Conservation (phyloP, 306 rosid species). For the Prunus mume region DNA sequence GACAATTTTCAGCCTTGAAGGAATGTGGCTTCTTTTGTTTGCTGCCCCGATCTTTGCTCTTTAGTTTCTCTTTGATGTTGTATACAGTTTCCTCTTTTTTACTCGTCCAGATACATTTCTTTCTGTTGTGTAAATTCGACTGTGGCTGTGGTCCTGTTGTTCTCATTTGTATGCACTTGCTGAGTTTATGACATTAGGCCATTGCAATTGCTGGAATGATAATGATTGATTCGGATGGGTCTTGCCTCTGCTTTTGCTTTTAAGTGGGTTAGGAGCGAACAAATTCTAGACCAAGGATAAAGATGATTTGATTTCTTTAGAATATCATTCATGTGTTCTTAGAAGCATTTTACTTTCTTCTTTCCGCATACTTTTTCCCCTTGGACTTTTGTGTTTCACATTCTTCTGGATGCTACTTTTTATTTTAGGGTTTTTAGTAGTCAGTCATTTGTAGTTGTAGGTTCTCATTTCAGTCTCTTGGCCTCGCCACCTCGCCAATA, state of each 20-base stretch:
- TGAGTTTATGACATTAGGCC: neutral
- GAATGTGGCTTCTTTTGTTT: conserved; percentile 15
- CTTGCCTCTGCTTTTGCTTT: neutral
- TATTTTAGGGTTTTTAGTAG: neutral
- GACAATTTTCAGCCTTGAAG: neutral
- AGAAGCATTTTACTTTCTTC: neutral
- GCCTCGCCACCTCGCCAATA: no score
- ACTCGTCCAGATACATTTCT: neutral
- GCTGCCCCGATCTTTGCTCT: conserved; percentile 26
- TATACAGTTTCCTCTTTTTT: neutral
- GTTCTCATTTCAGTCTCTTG: neutral
- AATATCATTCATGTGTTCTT: neutral
- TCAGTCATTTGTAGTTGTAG: neutral
- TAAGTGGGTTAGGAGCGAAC: neutral
- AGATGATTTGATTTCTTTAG: neutral
- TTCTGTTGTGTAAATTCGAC: neutral
- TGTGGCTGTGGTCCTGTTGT: neutral
- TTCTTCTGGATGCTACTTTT: neutral
- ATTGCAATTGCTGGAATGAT: neutral
- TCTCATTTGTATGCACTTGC: neutral
- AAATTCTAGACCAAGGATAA: neutral
- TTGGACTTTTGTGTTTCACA: neutral
- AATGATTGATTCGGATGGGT: neutral
- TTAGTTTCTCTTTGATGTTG: neutral
- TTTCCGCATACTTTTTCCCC: neutral